Evolutionary conservation across 2,329 filamentous ascomycete species (phyloP).

Genomic region (Aspergillus vadensis): DNA sequence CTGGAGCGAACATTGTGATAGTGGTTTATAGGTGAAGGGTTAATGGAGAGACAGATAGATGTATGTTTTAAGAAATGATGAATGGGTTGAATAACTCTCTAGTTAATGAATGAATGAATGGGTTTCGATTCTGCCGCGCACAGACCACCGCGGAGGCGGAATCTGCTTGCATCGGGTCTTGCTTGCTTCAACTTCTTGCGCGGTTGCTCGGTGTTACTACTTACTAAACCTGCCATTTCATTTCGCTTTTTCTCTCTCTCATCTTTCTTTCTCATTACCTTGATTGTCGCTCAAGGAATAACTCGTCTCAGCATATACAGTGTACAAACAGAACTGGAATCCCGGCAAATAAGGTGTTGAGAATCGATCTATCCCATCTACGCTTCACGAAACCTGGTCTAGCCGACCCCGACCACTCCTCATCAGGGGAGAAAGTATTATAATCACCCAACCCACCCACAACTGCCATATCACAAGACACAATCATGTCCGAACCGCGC

Average conservation of each 20-base stretch:
- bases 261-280: neutral
- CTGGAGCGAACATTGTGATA: conserved; percentile 39
- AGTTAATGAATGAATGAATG: conserved; percentile 16
- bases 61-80: conserved; percentile 8
- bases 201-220: neutral
- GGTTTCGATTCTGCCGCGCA: conserved; percentile 25
- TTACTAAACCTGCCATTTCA: neutral
- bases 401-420: conserved; percentile 7
- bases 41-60: neutral
- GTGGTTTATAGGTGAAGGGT: conserved; percentile 7
- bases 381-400: too few relatives aligned
- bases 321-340: too few relatives aligned
- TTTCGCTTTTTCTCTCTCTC: conserved; percentile 5
- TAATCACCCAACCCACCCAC: neutral
- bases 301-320: too few relatives aligned
- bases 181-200: neutral
- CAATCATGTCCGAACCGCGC: conserved; percentile 36
- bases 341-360: too few relatives aligned
- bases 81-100: conserved; percentile 1
- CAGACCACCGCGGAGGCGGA: conserved; percentile 25
- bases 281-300: too few relatives aligned
- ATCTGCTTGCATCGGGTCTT: conserved; percentile 8
- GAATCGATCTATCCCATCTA: too few relatives aligned
- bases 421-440: neutral
- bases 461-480: neutral